These are phyloP conservation scores for Circinella umbellata DNA, from an alignment of 371 early-diverging fungal genomes.

Conservation along the genomic window DNA sequence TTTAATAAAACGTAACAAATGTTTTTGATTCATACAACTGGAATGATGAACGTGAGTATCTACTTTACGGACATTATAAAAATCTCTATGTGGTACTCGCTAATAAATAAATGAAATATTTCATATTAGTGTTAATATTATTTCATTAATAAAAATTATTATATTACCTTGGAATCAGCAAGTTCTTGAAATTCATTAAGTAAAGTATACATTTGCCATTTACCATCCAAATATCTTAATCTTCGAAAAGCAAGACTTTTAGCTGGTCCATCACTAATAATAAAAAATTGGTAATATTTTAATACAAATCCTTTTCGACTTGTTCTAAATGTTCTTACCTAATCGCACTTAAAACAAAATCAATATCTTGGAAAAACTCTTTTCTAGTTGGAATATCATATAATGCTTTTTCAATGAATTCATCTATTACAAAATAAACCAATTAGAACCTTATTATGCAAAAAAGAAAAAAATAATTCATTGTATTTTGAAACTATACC, in stretches of 20 bases:
- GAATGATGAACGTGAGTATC: constrained; percentile 99
- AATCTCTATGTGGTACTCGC: constrained; percentile 95
- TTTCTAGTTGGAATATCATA: constrained; percentile 74
- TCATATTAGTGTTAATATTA: no score
- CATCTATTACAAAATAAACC: neutral
- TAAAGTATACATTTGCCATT: constrained; percentile 93
- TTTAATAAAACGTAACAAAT: constrained; percentile 97
- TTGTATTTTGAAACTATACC: constrained; percentile 13
- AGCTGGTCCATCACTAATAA: constrained; percentile 84
- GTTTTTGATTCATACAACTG: constrained; percentile 99
- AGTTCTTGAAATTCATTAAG: constrained; percentile 94
- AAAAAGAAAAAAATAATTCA: neutral
- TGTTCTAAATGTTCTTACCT: constrained; percentile 32
- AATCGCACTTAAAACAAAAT: constrained; percentile 82
- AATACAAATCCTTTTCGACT: no score
- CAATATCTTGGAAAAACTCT: constrained; percentile 91
- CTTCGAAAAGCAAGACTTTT: constrained; percentile 96
- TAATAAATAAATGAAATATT: constrained; percentile 14
- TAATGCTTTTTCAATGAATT: constrained; percentile 38
- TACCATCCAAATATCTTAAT: constrained; percentile 91
- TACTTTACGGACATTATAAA: constrained; percentile 98
- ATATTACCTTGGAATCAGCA: constrained; percentile 84
- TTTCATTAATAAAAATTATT: neutral
- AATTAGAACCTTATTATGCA: neutral
- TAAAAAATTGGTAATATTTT: no score